Evolutionary conservation across 805 yeast species (phyloP), one percentile per base, ranked within the genome.

Genomic region (Candida xyloterini): DNA sequence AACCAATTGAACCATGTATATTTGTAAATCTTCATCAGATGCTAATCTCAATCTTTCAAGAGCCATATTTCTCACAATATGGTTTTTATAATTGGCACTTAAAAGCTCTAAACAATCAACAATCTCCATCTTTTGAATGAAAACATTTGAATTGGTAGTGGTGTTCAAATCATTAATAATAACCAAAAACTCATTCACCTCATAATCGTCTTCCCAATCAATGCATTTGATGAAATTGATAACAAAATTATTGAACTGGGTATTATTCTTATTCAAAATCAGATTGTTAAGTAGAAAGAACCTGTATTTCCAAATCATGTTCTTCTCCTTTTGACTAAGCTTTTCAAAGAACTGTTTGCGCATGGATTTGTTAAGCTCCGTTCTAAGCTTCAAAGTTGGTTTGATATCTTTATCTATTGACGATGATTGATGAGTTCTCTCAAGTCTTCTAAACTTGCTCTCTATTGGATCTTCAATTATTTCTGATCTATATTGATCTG

Each of bases 231-330:
- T 72, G 44, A 93, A 81, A 60, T 91, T 91, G 15, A 65, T 60
- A 13, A 62, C 49, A 27, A 63, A 62, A 33, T 65, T 65, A 30
- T 63, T 67, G 35, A 63, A 60, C 21, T 65, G 65, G 5, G 59
- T 46, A 13, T 53, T 55, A 41, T 60, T 65, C 14, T 58, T 57
- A 39, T 59, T 60, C 20, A 59, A 35, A 7, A 65, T 54, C 23
- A 63, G 48, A 51, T 79, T 79, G 38, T 80, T 74, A n/a, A 84
- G 67, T 14, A 85, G 63, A 60, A 81, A 90, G 63, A 85, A 93
- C 38, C 98, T 66, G 62, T 84, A 91, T 60, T 84, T 86, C 97
- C 98, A 91, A 8, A 91, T 73, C 54, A 88, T 63, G 48, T 88
- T 87, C 65, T 84, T 87, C 50, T 91, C 96, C 55, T 82, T 80